Conservation (phyloP, 2,329 filamentous ascomycete species). For the Mycogone perniciosa region DNA sequence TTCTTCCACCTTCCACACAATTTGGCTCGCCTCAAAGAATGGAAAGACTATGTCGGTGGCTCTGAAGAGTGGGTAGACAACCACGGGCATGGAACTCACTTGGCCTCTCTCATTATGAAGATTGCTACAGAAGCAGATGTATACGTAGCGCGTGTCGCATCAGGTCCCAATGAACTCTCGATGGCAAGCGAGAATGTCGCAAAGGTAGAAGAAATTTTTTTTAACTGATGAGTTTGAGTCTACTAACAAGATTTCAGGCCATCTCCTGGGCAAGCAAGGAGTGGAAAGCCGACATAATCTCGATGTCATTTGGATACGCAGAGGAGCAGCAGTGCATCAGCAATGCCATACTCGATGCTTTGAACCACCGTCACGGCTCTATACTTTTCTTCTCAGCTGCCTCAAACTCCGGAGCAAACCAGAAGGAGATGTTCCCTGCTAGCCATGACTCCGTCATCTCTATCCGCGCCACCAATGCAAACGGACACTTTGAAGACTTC, state of each 20-base stretch:
- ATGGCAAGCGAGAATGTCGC: neutral
- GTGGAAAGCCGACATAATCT: neutral
- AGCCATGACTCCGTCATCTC: neutral
- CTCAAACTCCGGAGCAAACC: neutral
- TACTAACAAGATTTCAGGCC: neutral
- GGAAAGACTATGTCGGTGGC: neutral
- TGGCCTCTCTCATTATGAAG: neutral
- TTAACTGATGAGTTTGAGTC: neutral
- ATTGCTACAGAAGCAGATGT: neutral
- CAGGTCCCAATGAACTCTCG: neutral
- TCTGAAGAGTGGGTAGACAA: neutral
- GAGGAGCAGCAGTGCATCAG: neutral
- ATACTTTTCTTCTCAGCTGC: conserved; percentile 1
- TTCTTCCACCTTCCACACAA: neutral
- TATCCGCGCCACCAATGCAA: neutral
- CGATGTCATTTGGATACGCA: conserved; percentile 2
- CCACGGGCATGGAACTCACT: neutral
- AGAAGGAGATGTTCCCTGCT: conserved; percentile 2
- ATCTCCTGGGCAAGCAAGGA: neutral
- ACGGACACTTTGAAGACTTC: neutral
- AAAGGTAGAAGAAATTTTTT: neutral
- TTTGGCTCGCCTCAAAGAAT: neutral
- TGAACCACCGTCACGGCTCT: neutral
- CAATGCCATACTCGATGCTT: neutral
- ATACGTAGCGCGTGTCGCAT: neutral